Evolutionary conservation across 352 stramenopile genomes (phyloP).

Genomic region (Phytopythium aichiense): DNA sequence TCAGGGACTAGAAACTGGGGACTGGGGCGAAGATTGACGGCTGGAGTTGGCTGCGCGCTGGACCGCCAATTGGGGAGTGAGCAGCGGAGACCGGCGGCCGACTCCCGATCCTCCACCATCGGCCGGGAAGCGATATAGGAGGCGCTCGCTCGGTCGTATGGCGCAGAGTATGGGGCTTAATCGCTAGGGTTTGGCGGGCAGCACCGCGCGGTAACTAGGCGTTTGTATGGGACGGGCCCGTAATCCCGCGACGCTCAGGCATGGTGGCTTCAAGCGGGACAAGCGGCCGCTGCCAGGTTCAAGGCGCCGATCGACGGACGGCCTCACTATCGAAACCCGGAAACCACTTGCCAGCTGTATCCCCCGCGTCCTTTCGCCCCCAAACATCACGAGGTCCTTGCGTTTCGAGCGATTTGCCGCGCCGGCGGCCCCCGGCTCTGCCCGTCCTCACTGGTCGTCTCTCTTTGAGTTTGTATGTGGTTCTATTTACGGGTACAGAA

Average conservation of each 20-base stretch:
- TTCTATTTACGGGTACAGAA: background rate
- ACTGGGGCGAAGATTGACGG: background rate
- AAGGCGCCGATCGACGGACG: background rate
- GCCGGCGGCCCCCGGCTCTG: background rate
- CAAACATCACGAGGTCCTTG: background rate
- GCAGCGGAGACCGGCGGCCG: background rate
- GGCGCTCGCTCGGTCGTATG: too few relatives aligned
- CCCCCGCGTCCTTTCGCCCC: background rate
- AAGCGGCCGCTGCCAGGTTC: background rate
- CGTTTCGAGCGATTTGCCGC: constrained; percentile 3
- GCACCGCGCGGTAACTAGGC: background rate
- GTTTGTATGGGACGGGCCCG: background rate
- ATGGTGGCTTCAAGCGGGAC: background rate
- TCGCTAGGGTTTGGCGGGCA: background rate
- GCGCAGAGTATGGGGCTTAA: background rate
- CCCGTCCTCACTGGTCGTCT: constrained; percentile 1
- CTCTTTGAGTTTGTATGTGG: background rate
- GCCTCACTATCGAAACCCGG: background rate
- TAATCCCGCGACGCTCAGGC: background rate
- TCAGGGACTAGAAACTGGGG: background rate
- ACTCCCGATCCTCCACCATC: background rate
- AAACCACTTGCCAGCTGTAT: background rate
- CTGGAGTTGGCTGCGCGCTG: constrained; percentile 10
- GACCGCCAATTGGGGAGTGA: constrained; percentile 26
- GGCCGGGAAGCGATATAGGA: background rate